Evolutionary conservation across 257 asterid species (phyloP), one percentile per base, ranked within the genome.

Genomic region (Cinchona pubescens): DNA sequence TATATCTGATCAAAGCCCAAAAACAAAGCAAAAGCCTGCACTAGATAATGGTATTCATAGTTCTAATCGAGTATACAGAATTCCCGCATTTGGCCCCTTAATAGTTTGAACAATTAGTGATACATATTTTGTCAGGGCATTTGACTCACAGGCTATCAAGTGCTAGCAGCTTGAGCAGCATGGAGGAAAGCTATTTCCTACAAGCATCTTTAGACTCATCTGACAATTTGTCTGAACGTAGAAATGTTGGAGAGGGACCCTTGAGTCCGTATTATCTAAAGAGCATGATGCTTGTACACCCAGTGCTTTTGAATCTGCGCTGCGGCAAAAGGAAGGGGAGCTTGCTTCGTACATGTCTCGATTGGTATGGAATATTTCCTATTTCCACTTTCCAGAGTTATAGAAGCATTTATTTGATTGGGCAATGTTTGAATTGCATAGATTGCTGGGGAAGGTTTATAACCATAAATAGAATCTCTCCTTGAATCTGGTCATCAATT

Each of bases 301-400:
- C 29, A 88, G 78, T 84, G 88, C 97, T 81, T 93, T 86, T 65
- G 98, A 91, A 86, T 91, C 97, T 82, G 92, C 96, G 34, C 88
- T 95, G 80, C 94, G 98, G 72, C 99, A 91, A 85, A 95, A 92
- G 90, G 99, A 95, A 77, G 99, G 99, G 78, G 98, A 92, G 87
- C 98, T 95, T 83, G 97, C 99, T 4, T 95, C 99, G 25, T 91
- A 95, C 78, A 84, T 90, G 86, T 91, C 98, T 73, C 89, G 98
- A 91, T 81, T 95, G 97, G 99, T 94, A 89, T 67, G 82, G 37
- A 49, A 64, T 46, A 27, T 46, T 64, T 69, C n/a, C n/a, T n/a
- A n/a, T n/a, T n/a, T n/a, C n/a, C n/a, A n/a, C n/a, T n/a, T n/a
- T n/a, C 48, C 69, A 46, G 73, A 78, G 77, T 69, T 64, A 48